Base-by-base conservation (phyloP, 106 monocot genomes). In the Amphibolis antarctica region DNA sequence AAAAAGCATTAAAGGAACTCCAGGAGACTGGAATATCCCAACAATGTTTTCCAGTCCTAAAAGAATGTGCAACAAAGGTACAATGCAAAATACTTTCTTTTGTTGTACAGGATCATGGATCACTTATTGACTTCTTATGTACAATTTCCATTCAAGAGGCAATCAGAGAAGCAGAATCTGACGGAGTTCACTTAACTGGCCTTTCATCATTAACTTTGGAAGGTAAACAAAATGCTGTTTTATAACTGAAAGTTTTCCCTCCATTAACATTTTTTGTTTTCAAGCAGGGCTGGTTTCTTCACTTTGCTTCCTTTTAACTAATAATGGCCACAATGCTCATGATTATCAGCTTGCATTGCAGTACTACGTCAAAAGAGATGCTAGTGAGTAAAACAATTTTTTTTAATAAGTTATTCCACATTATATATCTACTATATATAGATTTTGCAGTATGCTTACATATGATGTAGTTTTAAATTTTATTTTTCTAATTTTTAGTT, bases 31-130 rank as follows among this genome's bases (percentile, higher is more conserved):
- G 91, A 45, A 85, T 98, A 74, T 82, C 80, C 66, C 80, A 59
- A 31, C 82, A 85, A 49, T 81, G 57, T 44, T 98, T 91, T 66
- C 86, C 80, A 51, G 60, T 88, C 24, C 63, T 98, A 53, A 84
- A 91, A 76, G 87, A 85, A 81, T 98, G 98, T 73, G 98, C 87
- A 2, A 69, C 70, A 65, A 91, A 98, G 98, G 98, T 96, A 52
- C 29, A 55, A 24, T 46, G 18, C 6, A 67, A 49, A 13, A 22
- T 27, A 29, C 52, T 46, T 6, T 58, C 74, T 53, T 10, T 60
- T 68, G 20, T 28, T 53, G 25, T 63, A 22, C 12, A 19, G 24
- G 1, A 13, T 46, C 10, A 18, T 25, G 20, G 15, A 59, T 19
- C 30, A 31, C 2, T 23, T 25, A 25, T 26, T n/a, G n/a, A n/a